phyloP scores from a whole-genome alignment of 768 basidiomycete genomes.

The Mycena pura region DNA sequence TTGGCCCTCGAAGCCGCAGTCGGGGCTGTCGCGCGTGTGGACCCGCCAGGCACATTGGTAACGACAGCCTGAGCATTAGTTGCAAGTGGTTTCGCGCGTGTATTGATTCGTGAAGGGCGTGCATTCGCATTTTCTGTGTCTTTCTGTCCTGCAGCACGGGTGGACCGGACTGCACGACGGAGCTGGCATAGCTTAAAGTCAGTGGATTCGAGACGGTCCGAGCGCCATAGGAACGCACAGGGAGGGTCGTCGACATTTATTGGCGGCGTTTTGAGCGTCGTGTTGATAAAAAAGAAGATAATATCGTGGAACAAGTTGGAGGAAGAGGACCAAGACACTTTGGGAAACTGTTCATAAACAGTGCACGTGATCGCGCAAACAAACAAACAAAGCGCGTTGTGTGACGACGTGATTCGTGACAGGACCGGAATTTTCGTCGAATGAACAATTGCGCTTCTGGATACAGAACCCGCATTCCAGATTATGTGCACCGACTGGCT shows the following conservation, averaged over 20 bases:
- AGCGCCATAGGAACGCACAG: constrained; percentile 5
- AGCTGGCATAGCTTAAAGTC: background rate
- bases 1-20: constrained; percentile 64
- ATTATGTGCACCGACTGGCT: background rate
- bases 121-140: constrained; percentile 77
- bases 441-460: constrained; percentile 19
- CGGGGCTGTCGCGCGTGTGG: constrained; percentile 54
- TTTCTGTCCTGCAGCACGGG: constrained; percentile 58
- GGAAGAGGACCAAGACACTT: background rate
- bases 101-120: constrained; percentile 61
- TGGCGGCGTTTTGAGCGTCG: constrained; percentile 10
- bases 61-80: constrained; percentile 47
- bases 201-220: background rate
- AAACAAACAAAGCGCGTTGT: background rate
- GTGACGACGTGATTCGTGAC: too few species aligned
- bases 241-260: constrained; percentile 24
- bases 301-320: constrained; percentile 12
- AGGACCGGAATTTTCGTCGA: too few species aligned
- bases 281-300: constrained; percentile 6
- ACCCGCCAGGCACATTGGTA: constrained; percentile 38
- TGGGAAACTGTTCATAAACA: constrained; percentile 10
- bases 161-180: constrained; percentile 67
- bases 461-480: constrained; percentile 15
- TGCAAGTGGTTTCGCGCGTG: constrained; percentile 65
- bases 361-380: constrained; percentile 19